phyloP scores from a whole-genome alignment of 805 yeast genomes.

The Zygosaccharomyces gambellarensis region DNA sequence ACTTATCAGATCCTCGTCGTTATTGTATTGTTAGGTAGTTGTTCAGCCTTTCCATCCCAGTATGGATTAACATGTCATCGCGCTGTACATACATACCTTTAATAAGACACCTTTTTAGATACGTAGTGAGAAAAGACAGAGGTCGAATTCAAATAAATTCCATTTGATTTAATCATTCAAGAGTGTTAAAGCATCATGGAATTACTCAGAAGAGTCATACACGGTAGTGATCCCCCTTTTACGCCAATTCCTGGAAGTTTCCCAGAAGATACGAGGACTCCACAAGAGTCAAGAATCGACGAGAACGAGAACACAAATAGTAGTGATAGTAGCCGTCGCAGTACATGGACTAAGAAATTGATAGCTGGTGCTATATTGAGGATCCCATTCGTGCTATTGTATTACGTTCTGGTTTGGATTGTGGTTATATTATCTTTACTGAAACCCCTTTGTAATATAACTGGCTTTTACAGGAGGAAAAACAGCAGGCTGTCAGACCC shows the following conservation, averaged over 20 bases:
- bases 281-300: conserved; percentile 5
- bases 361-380: conserved; percentile 10
- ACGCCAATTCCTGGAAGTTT: conserved; percentile 15
- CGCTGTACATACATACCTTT: not conserved
- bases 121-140: not conserved
- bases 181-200: conserved; percentile 9
- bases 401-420: conserved; percentile 13
- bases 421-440: conserved; percentile 13
- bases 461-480: conserved; percentile 22
- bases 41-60: not conserved
- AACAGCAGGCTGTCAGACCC: conserved; percentile 14
- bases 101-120: not conserved
- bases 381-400: conserved; percentile 18
- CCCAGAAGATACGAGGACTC: conserved; percentile 4
- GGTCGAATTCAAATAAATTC: not conserved
- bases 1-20: not conserved
- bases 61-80: not conserved
- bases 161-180: not conserved
- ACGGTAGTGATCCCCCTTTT: conserved; percentile 14
- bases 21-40: not conserved
- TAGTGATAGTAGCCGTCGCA: not conserved
- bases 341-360: conserved; percentile 5
- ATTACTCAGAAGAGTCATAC: conserved; percentile 15
- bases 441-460: conserved; percentile 22
- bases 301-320: not conserved